phyloP scores from a whole-genome alignment of 192 early-diverging fungal genomes.

The Coemansia umbellata region DNA sequence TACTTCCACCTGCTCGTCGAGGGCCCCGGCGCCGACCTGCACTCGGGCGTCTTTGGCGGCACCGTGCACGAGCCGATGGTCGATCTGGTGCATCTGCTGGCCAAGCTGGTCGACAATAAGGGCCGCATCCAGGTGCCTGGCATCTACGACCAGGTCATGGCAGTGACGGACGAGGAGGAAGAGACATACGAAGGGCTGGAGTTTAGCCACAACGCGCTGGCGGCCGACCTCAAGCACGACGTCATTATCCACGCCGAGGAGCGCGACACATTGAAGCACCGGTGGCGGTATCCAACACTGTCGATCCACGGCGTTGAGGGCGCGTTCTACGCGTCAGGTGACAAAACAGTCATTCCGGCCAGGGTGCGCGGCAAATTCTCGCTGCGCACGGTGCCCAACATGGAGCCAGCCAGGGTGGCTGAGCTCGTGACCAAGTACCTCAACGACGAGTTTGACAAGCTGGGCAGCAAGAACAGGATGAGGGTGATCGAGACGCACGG shows the following conservation, averaged over 20 bases:
- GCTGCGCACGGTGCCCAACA: conserved; percentile 92
- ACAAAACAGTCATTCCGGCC: conserved; percentile 96
- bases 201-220: conserved; percentile 57
- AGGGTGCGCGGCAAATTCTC: conserved; percentile 97
- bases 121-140: conserved; percentile 92
- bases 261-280: conserved; percentile 78
- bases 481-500: conserved; percentile 70
- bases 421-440: conserved; percentile 71
- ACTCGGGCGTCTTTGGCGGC: conserved; percentile 94
- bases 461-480: conserved; percentile 84
- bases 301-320: conserved; percentile 98
- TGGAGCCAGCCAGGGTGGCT: conserved; percentile 79
- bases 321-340: conserved; percentile 88
- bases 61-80: conserved; percentile 98
- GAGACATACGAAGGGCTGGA: conserved; percentile 77
- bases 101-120: conserved; percentile 74
- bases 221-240: conserved; percentile 72
- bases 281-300: conserved; percentile 94
- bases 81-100: conserved; percentile 81
- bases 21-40: conserved; percentile 88
- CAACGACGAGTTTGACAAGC: conserved; percentile 82
- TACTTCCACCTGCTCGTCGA: conserved; percentile 64
- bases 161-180: conserved; percentile 79
- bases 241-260: conserved; percentile 74
- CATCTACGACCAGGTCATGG: conserved; percentile 86